Evolutionary conservation across 345 rosid genomes (phyloP), one percentile per base, ranked within the genome.

Genomic region (Erysimum cheiranthoides): DNA sequence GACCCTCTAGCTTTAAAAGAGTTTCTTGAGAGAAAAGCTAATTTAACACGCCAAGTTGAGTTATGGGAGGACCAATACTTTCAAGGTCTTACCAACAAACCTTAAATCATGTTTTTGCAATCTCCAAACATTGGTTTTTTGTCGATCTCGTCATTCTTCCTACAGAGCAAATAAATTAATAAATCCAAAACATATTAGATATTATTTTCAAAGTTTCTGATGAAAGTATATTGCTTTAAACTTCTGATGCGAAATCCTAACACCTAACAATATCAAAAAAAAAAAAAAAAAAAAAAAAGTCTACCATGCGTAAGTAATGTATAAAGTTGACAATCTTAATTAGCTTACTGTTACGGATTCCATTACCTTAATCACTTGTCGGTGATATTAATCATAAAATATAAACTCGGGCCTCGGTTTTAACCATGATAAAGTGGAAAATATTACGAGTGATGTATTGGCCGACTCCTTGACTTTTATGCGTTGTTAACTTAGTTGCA

Each of bases 61-160:
- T 45, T 35, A 57, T 86, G 89, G 93, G 91, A 84, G 56, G 40
- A 71, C 28, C 78, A 81, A 36, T 82, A 81, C 66, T 86, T 83
- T 84, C 40, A 61, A 17, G 25, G 69, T 39, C 18, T 76, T 42
- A 50, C 60, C 36, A 30, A 59, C 3, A 66, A 74, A 27, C 58
- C 78, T 57, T 74, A 2, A 36, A 8, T 58, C 3, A 14, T 45
- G 5, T 50, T 43, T 21, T 21, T 21, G 25, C 25, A 21, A 21
- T 21, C 25, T 21, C 25, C 25, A 1, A 21, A 21, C 25, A 21
- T 21, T 21, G 1, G 14, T 50, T 49, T 5, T 5, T 43, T 14
- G 2, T 13, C 4, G 14, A 14, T 43, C 49, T 40, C 6, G 6
- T 40, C 46, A n/a, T 11, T 3, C 42, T 10, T 13, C 13, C 1